Evolutionary conservation across 1,139 yeast genomes (phyloP).

Genomic region (Yamadazyma kanchanaburiensis): DNA sequence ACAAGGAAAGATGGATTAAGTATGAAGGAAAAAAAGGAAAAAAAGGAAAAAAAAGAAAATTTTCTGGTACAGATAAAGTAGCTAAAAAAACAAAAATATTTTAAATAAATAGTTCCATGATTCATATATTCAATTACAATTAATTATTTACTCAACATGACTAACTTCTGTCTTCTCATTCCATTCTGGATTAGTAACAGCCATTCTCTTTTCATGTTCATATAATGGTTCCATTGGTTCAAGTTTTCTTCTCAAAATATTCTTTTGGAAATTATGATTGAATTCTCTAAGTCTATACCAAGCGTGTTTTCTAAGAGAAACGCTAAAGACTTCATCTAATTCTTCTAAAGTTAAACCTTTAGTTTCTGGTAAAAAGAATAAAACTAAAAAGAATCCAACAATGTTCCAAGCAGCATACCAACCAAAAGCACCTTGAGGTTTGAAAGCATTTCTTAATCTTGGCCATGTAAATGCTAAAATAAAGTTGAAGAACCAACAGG

Average conservation of each 20-base stretch:
- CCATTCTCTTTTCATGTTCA: constrained; percentile 49
- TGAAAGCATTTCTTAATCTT: constrained; percentile 59
- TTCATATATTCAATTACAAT: too few species aligned
- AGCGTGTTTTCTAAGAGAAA: constrained; percentile 54
- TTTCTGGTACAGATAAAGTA: background rate
- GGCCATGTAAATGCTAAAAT: constrained; percentile 85
- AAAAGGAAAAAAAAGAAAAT: too few species aligned
- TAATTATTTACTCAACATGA: constrained; percentile 44
- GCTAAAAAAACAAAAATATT: background rate
- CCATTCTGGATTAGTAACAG: constrained; percentile 60
- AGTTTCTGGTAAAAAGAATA: constrained; percentile 69
- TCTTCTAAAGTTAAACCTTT: constrained; percentile 69
- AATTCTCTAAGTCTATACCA: constrained; percentile 48
- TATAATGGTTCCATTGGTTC: constrained; percentile 53
- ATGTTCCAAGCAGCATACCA: constrained; percentile 88
- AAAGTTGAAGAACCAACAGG: constrained; percentile 84
- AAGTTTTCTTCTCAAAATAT: constrained; percentile 39
- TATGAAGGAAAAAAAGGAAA: too few species aligned
- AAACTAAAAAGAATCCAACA: constrained; percentile 66
- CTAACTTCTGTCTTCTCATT: constrained; percentile 52
- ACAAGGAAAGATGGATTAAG: too few species aligned
- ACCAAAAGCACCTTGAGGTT: constrained; percentile 82
- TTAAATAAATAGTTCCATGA: too few species aligned
- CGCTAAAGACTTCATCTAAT: constrained; percentile 66
- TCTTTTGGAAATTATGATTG: constrained; percentile 41